These are phyloP conservation scores for Daldinia decipiens DNA, from an alignment of 495 filamentous ascomycete species.

Conservation along the genomic window DNA sequence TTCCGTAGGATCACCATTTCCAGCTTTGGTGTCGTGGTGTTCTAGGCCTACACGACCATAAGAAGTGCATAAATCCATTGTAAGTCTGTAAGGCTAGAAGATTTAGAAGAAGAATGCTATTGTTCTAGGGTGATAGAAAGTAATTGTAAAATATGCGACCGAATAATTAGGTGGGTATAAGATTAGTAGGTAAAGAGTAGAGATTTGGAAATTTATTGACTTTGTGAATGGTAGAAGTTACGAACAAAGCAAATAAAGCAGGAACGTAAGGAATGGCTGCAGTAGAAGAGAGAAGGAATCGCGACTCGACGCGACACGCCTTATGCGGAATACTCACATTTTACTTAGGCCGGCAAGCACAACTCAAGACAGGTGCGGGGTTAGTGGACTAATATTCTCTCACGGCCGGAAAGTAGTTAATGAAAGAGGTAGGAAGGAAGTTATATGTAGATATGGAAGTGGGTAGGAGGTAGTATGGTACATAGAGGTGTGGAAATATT, in stretches of 20 bases:
- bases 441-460: neutral
- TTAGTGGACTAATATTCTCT: neutral
- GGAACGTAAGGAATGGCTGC: neutral
- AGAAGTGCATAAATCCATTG: too few relatives aligned
- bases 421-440: neutral
- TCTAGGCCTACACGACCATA: neutral
- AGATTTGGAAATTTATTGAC: too few relatives aligned
- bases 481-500: neutral
- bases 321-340: neutral
- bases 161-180: too few relatives aligned
- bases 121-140: too few relatives aligned
- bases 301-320: neutral
- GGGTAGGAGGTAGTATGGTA: neutral
- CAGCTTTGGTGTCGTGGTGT: neutral
- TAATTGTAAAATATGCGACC: too few relatives aligned
- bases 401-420: neutral
- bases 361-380: neutral
- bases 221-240: neutral
- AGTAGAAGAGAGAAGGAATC: neutral
- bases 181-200: too few relatives aligned
- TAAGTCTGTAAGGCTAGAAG: too few relatives aligned
- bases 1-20: neutral
- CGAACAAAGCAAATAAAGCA: neutral
- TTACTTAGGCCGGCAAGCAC: neutral
- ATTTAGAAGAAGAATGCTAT: too few relatives aligned